Evolutionary conservation across 352 stramenopile genomes (phyloP).

Genomic region (Phytopythium boreale): DNA sequence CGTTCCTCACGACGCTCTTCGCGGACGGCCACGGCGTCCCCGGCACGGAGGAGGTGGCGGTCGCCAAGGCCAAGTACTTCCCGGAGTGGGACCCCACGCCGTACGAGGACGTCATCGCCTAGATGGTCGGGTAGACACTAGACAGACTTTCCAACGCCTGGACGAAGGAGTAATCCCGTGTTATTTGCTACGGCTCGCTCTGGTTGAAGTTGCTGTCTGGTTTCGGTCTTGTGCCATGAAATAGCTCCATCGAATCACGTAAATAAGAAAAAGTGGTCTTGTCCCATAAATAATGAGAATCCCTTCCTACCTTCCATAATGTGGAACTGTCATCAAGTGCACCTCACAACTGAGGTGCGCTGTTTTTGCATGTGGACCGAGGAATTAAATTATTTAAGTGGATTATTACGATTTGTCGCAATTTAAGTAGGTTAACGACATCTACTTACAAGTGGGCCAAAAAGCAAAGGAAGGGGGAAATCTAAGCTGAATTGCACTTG

Average conservation of each 20-base stretch:
- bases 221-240: not conserved
- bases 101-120: slow-evolving; percentile 11
- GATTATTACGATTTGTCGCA: no score
- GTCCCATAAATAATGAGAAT: no score
- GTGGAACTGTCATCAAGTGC: not conserved
- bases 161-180: no score
- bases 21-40: slow-evolving; percentile 16
- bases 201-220: not conserved
- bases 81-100: slow-evolving; percentile 21
- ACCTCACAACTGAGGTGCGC: no score
- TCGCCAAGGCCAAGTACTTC: slow-evolving; percentile 21
- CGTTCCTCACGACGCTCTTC: slow-evolving; percentile 17
- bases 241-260: not conserved
- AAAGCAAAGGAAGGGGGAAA: no score
- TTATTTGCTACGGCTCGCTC: not conserved
- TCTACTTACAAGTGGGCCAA: no score
- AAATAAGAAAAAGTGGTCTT: not conserved
- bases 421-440: no score
- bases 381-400: no score
- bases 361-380: no score
- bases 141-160: no score
- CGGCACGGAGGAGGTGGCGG: slow-evolving; percentile 17
- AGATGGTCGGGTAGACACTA: not conserved
- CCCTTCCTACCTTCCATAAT: no score
- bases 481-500: no score